Percentiles rank a stretch among this genome's conserved stretches.
These are phyloP conservation scores for Cladorrhinum samala DNA, from an alignment of 495 filamentous ascomycete genomes.

Conservation along the genomic window DNA sequence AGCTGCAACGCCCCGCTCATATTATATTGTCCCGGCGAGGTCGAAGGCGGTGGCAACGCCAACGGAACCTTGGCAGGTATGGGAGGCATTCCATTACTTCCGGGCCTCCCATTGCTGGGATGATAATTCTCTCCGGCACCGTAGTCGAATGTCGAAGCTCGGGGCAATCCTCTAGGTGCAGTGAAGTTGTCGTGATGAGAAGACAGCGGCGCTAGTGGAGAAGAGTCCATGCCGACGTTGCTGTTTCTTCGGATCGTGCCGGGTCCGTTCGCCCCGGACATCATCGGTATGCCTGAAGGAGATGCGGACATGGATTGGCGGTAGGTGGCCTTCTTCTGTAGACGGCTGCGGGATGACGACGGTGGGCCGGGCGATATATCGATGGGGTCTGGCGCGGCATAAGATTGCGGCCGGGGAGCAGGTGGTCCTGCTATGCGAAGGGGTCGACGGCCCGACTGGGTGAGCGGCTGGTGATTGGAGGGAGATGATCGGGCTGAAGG, in stretches of 20 bases:
- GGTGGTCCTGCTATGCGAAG: slow-evolving; percentile 25
- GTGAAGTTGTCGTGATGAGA: slow-evolving; percentile 41
- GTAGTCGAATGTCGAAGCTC: slow-evolving; percentile 41
- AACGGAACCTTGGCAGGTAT: slow-evolving; percentile 74
- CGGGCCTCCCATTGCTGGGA: background rate
- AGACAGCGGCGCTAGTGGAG: slow-evolving; percentile 39
- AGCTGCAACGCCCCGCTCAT: slow-evolving; percentile 42
- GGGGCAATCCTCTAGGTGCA: slow-evolving; percentile 30
- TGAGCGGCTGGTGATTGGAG: slow-evolving; percentile 42
- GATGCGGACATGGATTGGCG: slow-evolving; percentile 36
- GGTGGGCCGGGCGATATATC: slow-evolving; percentile 19
- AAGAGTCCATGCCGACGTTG: slow-evolving; percentile 9
- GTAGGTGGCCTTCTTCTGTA: slow-evolving; percentile 52
- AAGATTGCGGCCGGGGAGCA: slow-evolving; percentile 5
- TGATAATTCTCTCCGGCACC: slow-evolving; percentile 18
- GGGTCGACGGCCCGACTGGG: slow-evolving; percentile 27
- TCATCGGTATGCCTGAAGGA: slow-evolving; percentile 12
- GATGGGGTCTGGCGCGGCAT: slow-evolving; percentile 4
- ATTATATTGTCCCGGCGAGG: slow-evolving; percentile 1
- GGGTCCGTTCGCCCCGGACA: slow-evolving; percentile 31
- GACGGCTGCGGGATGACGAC: slow-evolving; percentile 42
- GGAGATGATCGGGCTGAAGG: slow-evolving; percentile 42
- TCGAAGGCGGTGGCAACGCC: slow-evolving; percentile 20
- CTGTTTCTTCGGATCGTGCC: slow-evolving; percentile 14
- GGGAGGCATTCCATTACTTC: slow-evolving; percentile 43